Conservation (phyloP, 495 filamentous ascomycete genomes). For the Peziza echinospora region DNA sequence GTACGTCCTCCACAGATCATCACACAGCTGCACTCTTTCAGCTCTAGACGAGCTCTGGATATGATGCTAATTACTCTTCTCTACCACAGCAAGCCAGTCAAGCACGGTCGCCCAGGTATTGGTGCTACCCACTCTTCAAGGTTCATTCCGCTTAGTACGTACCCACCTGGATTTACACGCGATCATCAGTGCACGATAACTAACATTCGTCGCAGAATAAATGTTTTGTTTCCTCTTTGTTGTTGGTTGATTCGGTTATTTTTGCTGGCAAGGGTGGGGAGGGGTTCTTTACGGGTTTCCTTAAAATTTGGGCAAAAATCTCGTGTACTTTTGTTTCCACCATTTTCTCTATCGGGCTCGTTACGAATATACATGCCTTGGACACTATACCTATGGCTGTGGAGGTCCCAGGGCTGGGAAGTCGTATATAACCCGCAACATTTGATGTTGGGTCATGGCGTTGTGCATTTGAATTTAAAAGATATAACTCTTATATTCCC, state of each 20-base stretch:
- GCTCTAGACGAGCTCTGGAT: no score
- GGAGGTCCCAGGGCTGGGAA: no score
- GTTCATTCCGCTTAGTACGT: conserved; percentile 84
- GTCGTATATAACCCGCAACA: no score
- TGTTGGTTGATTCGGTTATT: neutral
- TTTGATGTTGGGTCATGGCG: no score
- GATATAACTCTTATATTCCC: no score
- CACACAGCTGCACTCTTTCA: neutral
- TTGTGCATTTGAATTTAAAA: no score
- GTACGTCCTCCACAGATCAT: conserved; percentile 35
- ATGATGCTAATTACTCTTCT: conserved; percentile 19
- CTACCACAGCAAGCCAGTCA: conserved; percentile 81
- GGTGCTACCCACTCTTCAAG: conserved; percentile 99
- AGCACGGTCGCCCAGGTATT: conserved; percentile 99
- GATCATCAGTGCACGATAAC: no score
- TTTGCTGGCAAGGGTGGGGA: neutral
- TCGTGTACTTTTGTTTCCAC: neutral
- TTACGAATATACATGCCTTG: neutral
- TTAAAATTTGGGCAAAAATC: neutral
- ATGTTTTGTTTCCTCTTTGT: neutral
- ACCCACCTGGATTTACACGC: no score
- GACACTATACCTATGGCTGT: neutral
- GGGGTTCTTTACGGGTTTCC: neutral
- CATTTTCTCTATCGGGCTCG: neutral
- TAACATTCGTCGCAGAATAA: neutral